Evolutionary conservation across 306 rosid species (phyloP).

Genomic region (cucumber (Cucumis sativus)): Cucumber_9930_V3 NC_026655.2:4988501-4989000

Average conservation of each 20-base stretch:
- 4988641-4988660: not conserved
- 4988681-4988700: not conserved
- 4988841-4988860: too few relatives aligned
- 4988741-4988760: not conserved
- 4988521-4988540: not conserved
- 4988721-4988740: not conserved
- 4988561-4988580: not conserved
- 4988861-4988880: too few relatives aligned
- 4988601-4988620: not conserved
- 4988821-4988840: too few relatives aligned
- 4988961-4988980: too few relatives aligned
- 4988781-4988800: too few relatives aligned
- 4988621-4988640: not conserved
- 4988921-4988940: too few relatives aligned
- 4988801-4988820: too few relatives aligned
- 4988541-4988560: not conserved
- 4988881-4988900: too few relatives aligned
- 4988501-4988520: not conserved
- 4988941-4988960: too few relatives aligned
- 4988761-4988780: not conserved
- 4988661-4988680: not conserved
- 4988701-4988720: not conserved
- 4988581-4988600: not conserved
- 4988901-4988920: too few relatives aligned
- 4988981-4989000: too few relatives aligned